Evolutionary conservation across 345 rosid genomes (phyloP).

Genomic region (Corchorus capsularis): DNA sequence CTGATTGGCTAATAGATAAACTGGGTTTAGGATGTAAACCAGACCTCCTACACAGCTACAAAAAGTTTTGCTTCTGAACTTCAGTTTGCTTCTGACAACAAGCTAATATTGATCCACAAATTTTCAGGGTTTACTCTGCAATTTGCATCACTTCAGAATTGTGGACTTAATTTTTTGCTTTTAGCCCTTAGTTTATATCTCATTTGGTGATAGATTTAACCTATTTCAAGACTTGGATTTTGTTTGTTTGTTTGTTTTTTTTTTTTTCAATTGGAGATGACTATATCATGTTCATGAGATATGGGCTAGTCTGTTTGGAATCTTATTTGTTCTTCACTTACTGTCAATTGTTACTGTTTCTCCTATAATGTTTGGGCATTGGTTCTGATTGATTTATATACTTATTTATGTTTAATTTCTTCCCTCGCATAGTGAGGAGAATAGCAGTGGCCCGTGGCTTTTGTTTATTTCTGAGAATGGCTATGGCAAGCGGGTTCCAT

Average conservation of each 20-base stretch:
- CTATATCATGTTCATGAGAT: neutral
- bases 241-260: neutral
- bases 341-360: neutral
- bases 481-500: slow-evolving; percentile 89
- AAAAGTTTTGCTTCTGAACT: neutral
- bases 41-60: neutral
- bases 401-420: slow-evolving; percentile 18
- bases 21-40: neutral
- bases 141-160: neutral
- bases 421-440: slow-evolving; percentile 37
- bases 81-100: too few species aligned
- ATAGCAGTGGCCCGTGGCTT: slow-evolving; percentile 78
- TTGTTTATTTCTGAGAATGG: slow-evolving; percentile 88
- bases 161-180: neutral
- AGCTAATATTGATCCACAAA: neutral
- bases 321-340: slow-evolving; percentile 2
- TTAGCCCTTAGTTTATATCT: neutral
- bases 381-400: slow-evolving; percentile 6
- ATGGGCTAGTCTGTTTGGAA: neutral
- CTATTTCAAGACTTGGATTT: neutral
- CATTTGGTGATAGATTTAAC: neutral
- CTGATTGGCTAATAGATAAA: neutral
- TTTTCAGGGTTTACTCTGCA: neutral
- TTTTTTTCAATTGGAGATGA: neutral
- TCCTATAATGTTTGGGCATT: neutral